A percentile compares a stretch with the other conserved stretches of the same genome.
These are phyloP conservation scores for Castanea sativa DNA, from an alignment of 306 rosid genomes.

Conservation along the genomic window DNA sequence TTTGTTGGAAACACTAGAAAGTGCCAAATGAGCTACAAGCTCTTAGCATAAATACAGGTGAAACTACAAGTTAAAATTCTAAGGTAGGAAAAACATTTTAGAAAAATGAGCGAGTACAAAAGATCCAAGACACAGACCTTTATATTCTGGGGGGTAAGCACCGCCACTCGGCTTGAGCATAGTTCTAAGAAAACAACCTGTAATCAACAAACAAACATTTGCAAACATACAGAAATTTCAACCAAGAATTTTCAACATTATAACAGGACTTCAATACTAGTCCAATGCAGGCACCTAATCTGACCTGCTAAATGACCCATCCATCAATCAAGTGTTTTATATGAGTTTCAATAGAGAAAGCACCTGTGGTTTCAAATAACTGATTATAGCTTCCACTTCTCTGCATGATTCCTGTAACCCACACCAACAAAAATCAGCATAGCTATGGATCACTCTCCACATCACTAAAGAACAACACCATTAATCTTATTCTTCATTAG, in stretches of 20 bases:
- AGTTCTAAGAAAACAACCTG: slow-evolving; percentile 92
- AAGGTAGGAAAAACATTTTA: neutral
- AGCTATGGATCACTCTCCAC: neutral
- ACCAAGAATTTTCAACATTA: slow-evolving; percentile 1
- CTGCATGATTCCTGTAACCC: slow-evolving; percentile 72
- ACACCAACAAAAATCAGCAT: slow-evolving; percentile 24
- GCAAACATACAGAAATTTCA: slow-evolving; percentile 6
- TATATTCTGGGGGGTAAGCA: slow-evolving; percentile 76
- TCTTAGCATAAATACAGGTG: too few species aligned
- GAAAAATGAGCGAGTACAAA: slow-evolving; percentile 10
- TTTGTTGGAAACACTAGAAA: too few species aligned
- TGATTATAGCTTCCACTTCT: slow-evolving; percentile 75
- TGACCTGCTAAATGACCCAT: slow-evolving; percentile 20
- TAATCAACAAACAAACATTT: slow-evolving; percentile 27
- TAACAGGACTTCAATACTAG: neutral
- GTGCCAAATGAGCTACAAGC: too few species aligned
- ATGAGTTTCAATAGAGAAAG: slow-evolving; percentile 29
- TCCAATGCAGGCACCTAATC: slow-evolving; percentile 33
- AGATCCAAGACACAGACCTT: slow-evolving; percentile 46
- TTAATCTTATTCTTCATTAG: neutral
- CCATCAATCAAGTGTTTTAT: slow-evolving; percentile 18
- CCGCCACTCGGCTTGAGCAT: slow-evolving; percentile 75
- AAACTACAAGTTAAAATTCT: neutral
- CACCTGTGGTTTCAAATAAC: slow-evolving; percentile 85
- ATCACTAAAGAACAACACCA: neutral